Evolutionary conservation across 257 asterid genomes (phyloP).

Genomic region (Agastache rugosa): DNA sequence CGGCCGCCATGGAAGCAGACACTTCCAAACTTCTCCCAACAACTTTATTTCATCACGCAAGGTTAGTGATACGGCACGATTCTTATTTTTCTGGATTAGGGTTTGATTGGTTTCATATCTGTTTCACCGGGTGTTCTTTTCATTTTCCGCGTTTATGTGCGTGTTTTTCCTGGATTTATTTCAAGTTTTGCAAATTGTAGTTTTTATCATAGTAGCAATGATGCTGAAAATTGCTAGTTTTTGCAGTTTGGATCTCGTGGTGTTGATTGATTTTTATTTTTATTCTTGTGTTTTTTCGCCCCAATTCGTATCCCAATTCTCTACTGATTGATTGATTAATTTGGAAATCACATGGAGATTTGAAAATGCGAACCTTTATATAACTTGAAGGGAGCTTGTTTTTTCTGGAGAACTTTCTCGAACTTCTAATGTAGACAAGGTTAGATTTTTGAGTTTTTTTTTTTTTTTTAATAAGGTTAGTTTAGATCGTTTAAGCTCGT

Average conservation of each 20-base stretch:
- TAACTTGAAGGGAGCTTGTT: neutral
- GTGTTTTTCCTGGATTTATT: neutral
- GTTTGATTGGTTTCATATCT: slow-evolving; percentile 23
- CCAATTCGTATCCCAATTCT: neutral
- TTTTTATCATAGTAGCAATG: neutral
- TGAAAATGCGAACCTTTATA: neutral
- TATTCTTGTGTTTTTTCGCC: too few species aligned
- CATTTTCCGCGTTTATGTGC: neutral
- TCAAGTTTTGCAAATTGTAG: neutral
- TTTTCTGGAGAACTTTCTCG: neutral
- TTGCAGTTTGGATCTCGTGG: neutral
- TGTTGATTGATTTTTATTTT: neutral
- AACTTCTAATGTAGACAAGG: neutral
- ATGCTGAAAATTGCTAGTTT: neutral
- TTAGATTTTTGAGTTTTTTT: too few species aligned
- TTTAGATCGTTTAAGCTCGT: slow-evolving; percentile 3
- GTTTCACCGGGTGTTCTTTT: neutral
- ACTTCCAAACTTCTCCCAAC: slow-evolving; percentile 38
- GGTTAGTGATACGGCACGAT: slow-evolving; percentile 50
- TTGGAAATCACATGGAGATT: neutral
- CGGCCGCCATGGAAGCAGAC: slow-evolving; percentile 43
- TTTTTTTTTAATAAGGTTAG: neutral
- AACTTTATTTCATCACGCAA: slow-evolving; percentile 42
- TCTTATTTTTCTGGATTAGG: slow-evolving; percentile 17
- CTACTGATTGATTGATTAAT: neutral